Evolutionary conservation across 2,329 filamentous ascomycete genomes (phyloP).

Genomic region (Trichoderma sp.): DNA sequence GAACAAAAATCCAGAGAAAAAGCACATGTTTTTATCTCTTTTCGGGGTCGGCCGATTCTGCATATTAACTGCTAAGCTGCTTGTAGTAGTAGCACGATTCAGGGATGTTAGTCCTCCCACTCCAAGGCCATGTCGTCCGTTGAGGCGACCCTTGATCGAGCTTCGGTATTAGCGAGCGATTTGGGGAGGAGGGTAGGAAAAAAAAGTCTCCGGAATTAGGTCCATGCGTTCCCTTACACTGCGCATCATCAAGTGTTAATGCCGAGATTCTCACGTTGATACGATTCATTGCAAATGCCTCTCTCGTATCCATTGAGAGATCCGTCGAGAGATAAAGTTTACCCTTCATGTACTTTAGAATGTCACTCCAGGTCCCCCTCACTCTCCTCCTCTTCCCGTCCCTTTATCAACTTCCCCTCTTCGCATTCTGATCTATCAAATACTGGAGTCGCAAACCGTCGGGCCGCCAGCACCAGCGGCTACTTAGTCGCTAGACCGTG

Average conservation of each 20-base stretch:
- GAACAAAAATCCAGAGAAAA: not conserved
- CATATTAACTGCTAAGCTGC: not conserved
- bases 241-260: not conserved
- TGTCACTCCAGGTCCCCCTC: not conserved
- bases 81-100: not conserved
- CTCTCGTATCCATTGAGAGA: not conserved
- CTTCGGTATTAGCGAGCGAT: not conserved
- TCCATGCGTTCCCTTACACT: not conserved
- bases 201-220: constrained; percentile 12
- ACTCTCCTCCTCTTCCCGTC: not conserved
- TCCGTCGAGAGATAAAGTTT: not conserved
- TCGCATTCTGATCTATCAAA: not conserved
- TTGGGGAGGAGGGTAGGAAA: not conserved
- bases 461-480: constrained; percentile 18
- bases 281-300: not conserved
- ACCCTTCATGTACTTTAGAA: not conserved
- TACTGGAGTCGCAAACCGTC: not conserved
- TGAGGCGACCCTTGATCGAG: not conserved
- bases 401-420: not conserved
- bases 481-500: not conserved
- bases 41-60: not conserved
- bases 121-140: not conserved
- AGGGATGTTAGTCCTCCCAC: not conserved
- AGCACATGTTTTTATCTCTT: not conserved
- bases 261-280: not conserved